Conservation (phyloP, 1,284 basidiomycete genomes). For the Fistulina hepatica region DNA sequence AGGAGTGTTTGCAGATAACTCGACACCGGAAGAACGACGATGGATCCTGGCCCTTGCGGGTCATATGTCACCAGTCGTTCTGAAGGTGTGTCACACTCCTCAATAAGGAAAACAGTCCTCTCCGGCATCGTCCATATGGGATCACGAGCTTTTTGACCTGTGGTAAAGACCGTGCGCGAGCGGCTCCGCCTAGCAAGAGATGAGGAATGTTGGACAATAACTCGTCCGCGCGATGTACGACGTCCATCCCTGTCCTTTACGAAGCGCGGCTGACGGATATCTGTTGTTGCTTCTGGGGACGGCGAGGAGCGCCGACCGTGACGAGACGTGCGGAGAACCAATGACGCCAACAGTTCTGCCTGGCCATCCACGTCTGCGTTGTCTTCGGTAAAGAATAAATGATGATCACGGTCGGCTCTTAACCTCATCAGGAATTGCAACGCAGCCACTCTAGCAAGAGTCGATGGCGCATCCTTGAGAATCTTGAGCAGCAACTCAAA, state of each 20-base stretch:
- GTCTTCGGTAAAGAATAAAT: conserved; percentile 57
- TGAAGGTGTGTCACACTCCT: conserved; percentile 57
- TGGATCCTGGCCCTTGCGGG: conserved; percentile 36
- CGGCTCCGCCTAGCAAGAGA: conserved; percentile 56
- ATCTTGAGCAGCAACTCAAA: conserved; percentile 41
- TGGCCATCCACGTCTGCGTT: conserved; percentile 46
- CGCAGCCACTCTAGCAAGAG: conserved; percentile 58
- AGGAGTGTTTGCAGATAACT: conserved; percentile 63
- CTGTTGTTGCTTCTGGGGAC: too few relatives aligned
- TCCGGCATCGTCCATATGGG: conserved; percentile 81
- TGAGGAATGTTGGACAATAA: conserved; percentile 33
- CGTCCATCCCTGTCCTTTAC: conserved; percentile 40
- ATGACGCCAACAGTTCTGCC: conserved; percentile 37
- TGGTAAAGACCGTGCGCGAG: conserved; percentile 29
- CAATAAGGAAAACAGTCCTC: conserved; percentile 52
- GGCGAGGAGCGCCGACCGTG: too few relatives aligned
- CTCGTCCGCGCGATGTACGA: conserved; percentile 39
- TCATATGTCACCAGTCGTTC: conserved; percentile 72
- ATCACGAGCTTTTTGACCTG: conserved; percentile 30
- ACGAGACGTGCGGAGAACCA: too few relatives aligned
- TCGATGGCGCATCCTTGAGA: conserved; percentile 35
- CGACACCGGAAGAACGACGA: conserved; percentile 67
- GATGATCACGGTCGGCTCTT: conserved; percentile 85
- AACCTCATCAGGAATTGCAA: conserved; percentile 87
- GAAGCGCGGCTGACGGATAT: too few relatives aligned